These are phyloP conservation scores for Willaertia magna DNA, from an alignment of 208 protist species.

Conservation along the genomic window DNA sequence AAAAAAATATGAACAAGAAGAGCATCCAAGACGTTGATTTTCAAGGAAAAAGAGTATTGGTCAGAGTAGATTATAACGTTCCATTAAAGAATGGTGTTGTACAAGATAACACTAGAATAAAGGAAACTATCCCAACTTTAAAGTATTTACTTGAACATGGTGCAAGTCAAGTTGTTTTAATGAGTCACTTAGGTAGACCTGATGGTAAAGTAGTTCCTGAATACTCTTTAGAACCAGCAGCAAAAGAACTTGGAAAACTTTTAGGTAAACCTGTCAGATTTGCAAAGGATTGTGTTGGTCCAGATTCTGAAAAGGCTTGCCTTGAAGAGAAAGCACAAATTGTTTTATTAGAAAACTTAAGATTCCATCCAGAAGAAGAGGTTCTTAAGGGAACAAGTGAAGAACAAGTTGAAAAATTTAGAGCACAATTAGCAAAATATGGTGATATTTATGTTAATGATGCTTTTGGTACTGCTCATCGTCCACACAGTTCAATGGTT, in stretches of 20 bases:
- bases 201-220: conserved; percentile 46
- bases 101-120: conserved; percentile 73
- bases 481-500: conserved; percentile 32
- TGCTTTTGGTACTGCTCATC: conserved; percentile 87
- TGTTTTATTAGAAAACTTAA: conserved; percentile 84
- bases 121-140: conserved; percentile 82
- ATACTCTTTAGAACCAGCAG: not conserved
- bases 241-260: not conserved
- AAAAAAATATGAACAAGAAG: conserved; percentile 42
- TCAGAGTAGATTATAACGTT: conserved; percentile 93
- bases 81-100: conserved; percentile 59
- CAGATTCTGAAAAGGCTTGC: not conserved
- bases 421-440: conserved; percentile 33
- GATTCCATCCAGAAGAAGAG: conserved; percentile 86
- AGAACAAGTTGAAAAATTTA: conserved; percentile 31
- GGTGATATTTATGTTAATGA: conserved; percentile 88
- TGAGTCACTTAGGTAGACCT: conserved; percentile 92
- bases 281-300: conserved; percentile 16
- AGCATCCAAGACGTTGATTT: conserved; percentile 62
- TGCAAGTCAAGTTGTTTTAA: conserved; percentile 45
- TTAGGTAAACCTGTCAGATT: conserved; percentile 6
- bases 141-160: conserved; percentile 78
- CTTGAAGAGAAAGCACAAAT: not conserved
- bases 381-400: conserved; percentile 37
- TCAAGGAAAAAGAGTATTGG: conserved; percentile 78